A percentile compares a stretch with the other conserved stretches of the same genome.
phyloP scores from a whole-genome alignment of 495 filamentous ascomycete species.

The Trichoderma asperelloides region DNA sequence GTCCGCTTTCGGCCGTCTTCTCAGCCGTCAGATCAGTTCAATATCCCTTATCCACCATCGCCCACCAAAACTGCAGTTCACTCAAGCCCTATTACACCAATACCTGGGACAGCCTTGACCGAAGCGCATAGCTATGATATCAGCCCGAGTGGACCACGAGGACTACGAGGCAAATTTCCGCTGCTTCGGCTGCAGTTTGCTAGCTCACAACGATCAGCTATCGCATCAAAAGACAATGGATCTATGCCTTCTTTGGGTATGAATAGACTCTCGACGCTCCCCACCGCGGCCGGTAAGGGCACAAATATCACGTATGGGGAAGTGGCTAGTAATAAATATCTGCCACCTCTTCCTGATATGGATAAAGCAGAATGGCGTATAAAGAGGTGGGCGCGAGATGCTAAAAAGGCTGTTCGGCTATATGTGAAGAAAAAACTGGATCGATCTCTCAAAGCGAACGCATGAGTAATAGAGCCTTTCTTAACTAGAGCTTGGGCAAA shows the following conservation, averaged over 20 bases:
- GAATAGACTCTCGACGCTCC: background rate
- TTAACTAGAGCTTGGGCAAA: background rate
- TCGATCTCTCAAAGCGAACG: background rate
- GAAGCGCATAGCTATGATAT: background rate
- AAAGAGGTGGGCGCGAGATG: conserved; percentile 1
- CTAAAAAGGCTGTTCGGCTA: background rate
- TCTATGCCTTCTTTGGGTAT: background rate
- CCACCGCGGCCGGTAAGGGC: background rate
- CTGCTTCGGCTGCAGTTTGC: background rate
- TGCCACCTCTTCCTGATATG: background rate
- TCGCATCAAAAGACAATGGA: background rate
- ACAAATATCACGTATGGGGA: background rate
- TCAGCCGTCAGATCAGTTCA: conserved; percentile 6
- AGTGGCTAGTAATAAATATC: background rate
- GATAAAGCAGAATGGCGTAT: background rate
- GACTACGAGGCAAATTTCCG: background rate
- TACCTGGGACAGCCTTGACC: background rate
- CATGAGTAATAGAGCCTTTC: background rate
- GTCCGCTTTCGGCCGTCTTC: background rate
- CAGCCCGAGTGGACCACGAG: background rate
- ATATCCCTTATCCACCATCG: conserved; percentile 4
- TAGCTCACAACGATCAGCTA: background rate
- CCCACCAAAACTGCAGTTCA: background rate
- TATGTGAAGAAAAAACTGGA: background rate
- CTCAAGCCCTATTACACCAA: background rate